Percentiles rank a stretch among this genome's conserved stretches.
phyloP scores from a whole-genome alignment of 2,329 filamentous ascomycete genomes.

The Seiridium cupressi region DNA sequence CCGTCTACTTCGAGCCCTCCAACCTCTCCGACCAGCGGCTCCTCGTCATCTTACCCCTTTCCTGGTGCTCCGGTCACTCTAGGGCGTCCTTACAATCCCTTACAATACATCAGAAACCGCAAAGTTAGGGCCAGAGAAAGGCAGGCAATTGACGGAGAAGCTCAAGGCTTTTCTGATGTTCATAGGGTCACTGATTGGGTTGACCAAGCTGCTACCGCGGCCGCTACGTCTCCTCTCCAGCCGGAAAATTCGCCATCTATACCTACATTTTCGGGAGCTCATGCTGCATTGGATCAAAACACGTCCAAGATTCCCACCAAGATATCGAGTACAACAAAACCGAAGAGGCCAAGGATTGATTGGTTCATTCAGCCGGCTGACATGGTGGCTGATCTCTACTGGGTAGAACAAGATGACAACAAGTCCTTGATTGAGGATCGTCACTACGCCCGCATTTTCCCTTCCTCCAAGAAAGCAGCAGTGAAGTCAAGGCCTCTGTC shows the following conservation, averaged over 20 bases:
- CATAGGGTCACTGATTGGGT: slow-evolving; percentile 74
- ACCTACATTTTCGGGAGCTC: slow-evolving; percentile 45
- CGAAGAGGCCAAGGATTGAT: slow-evolving; percentile 73
- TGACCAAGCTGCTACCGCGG: slow-evolving; percentile 58
- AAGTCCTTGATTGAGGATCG: slow-evolving; percentile 80
- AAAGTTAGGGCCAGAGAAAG: slow-evolving; percentile 80
- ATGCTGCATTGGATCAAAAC: slow-evolving; percentile 39
- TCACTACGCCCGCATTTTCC: slow-evolving; percentile 71
- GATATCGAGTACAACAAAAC: slow-evolving; percentile 51
- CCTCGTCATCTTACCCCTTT: slow-evolving; percentile 23
- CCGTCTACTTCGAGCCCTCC: slow-evolving; percentile 40
- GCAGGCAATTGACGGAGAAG: slow-evolving; percentile 69
- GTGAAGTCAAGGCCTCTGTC: slow-evolving; percentile 10
- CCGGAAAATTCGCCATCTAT: slow-evolving; percentile 33
- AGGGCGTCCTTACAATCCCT: slow-evolving; percentile 80
- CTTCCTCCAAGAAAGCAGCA: slow-evolving; percentile 47
- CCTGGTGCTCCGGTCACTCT: slow-evolving; percentile 36
- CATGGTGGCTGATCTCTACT: slow-evolving; percentile 84
- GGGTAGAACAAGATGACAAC: slow-evolving; percentile 81
- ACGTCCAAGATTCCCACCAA: slow-evolving; percentile 37
- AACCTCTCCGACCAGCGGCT: slow-evolving; percentile 33
- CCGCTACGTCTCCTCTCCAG: slow-evolving; percentile 33
- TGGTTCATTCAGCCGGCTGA: slow-evolving; percentile 85
- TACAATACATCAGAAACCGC: slow-evolving; percentile 90
- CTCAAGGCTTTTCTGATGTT: slow-evolving; percentile 75